Evolutionary conservation across 2,329 filamentous ascomycete species (phyloP).

Genomic region (Aureobasidium sp.): DNA sequence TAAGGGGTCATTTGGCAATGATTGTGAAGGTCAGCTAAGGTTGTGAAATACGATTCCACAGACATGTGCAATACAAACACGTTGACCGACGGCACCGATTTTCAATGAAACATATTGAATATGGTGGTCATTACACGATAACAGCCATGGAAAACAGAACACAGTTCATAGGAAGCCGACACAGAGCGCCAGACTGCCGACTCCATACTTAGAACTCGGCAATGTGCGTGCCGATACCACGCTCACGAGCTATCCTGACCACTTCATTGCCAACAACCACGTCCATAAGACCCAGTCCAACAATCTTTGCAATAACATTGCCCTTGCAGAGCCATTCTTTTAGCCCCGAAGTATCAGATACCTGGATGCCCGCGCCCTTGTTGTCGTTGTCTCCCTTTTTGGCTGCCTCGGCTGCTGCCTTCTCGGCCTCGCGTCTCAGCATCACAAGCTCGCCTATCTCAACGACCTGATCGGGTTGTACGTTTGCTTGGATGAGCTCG

Average conservation of each 20-base stretch:
- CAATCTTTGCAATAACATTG: conserved; percentile 61
- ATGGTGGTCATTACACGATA: background rate
- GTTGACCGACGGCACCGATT: background rate
- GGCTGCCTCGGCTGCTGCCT: conserved; percentile 18
- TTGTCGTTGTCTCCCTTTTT: conserved; percentile 16
- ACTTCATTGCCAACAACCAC: conserved; percentile 53
- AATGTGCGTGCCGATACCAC: conserved; percentile 47
- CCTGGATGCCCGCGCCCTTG: conserved; percentile 17
- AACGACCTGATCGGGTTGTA: conserved; percentile 67
- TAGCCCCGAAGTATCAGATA: conserved; percentile 33
- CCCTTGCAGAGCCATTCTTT: conserved; percentile 53
- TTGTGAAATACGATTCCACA: too few species aligned
- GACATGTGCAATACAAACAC: background rate
- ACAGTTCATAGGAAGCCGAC: background rate
- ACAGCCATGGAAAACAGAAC: background rate
- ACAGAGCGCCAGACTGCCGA: background rate
- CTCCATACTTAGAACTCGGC: conserved; percentile 32
- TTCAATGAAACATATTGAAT: too few species aligned
- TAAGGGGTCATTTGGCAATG: background rate
- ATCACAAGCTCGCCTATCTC: conserved; percentile 77
- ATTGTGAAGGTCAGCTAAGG: background rate
- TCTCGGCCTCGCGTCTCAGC: conserved; percentile 46
- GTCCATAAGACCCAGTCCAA: conserved; percentile 61
- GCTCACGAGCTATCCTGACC: conserved; percentile 46
- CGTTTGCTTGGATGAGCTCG: conserved; percentile 70